Evolutionary conservation across 2,329 filamentous ascomycete species (phyloP).

Genomic region (Scedosporium dehoogii): DNA sequence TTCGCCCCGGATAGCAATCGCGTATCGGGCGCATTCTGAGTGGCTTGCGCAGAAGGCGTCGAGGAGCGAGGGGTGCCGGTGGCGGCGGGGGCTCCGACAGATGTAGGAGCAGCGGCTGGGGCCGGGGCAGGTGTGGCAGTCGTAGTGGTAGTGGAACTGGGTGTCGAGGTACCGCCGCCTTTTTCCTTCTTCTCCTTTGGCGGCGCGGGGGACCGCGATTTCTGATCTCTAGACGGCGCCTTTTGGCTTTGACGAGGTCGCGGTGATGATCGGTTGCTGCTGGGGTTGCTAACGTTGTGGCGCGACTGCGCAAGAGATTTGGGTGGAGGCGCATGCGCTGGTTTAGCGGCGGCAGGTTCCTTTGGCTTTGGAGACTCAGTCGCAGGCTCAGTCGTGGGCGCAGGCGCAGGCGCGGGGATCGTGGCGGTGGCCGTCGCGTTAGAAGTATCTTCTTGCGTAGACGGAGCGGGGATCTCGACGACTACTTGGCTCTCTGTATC

Average conservation of each 20-base stretch:
- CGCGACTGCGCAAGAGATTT: constrained; percentile 6
- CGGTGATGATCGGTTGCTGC: constrained; percentile 4
- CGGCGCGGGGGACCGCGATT: constrained; percentile 7
- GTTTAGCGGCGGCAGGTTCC: neutral
- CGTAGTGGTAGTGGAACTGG: constrained; percentile 3
- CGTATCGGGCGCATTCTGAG: constrained; percentile 17
- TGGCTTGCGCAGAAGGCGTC: neutral
- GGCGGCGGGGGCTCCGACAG: constrained; percentile 13
- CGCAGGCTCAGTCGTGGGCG: neutral
- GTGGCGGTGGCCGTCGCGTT: neutral
- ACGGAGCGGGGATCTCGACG: constrained; percentile 6
- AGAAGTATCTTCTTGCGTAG: neutral
- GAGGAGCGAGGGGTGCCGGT: constrained; percentile 19
- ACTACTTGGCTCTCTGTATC: constrained; percentile 3
- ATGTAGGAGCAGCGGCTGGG: neutral
- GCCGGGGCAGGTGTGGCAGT: neutral
- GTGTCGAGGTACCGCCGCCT: neutral
- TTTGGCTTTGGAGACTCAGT: neutral
- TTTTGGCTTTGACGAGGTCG: constrained; percentile 9
- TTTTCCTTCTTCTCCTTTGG: constrained; percentile 4
- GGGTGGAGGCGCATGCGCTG: neutral
- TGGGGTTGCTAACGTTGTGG: neutral
- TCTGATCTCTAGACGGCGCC: constrained; percentile 4
- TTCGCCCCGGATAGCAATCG: constrained; percentile 46
- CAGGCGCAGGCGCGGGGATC: neutral